These are phyloP conservation scores for Magnaporthiopsis rhizophila DNA, from an alignment of 2,329 filamentous ascomycete genomes.

Conservation along the genomic window DNA sequence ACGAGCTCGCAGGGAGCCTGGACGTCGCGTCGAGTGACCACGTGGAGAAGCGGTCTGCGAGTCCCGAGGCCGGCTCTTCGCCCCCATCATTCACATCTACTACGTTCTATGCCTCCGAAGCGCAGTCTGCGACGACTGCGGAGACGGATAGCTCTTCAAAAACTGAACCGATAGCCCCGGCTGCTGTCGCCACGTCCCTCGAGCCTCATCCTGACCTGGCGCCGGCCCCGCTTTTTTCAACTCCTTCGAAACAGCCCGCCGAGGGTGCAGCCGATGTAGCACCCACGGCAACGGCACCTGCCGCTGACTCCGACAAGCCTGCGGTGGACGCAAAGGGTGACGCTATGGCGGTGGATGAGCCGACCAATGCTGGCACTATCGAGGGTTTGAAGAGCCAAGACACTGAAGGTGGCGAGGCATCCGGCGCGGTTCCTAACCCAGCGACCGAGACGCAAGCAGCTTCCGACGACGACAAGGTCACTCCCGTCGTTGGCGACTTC, in stretches of 20 bases:
- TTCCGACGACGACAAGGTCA: constrained; percentile 18
- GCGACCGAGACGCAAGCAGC: constrained; percentile 15
- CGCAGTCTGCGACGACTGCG: not conserved
- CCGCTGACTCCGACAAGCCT: constrained; percentile 6
- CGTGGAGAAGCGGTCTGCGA: not conserved
- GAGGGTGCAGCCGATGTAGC: not conserved
- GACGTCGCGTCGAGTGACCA: not conserved
- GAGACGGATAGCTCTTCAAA: not conserved
- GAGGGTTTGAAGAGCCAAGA: not conserved
- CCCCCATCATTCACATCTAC: not conserved
- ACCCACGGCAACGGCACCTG: not conserved
- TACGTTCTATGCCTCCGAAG: not conserved
- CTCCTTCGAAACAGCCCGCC: not conserved
- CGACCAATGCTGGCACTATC: not conserved
- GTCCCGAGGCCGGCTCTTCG: not conserved
- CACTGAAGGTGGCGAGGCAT: constrained; percentile 19
- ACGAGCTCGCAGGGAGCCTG: not conserved
- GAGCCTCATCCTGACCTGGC: constrained; percentile 45
- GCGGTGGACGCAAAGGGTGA: constrained; percentile 9
- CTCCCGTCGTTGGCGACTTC: constrained; percentile 85
- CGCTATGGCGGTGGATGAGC: not conserved
- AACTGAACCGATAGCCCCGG: not conserved
- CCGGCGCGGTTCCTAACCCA: constrained; percentile 18
- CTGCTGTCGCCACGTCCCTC: not conserved
- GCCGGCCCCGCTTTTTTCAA: constrained; percentile 52